phyloP scores from a whole-genome alignment of 2,329 filamentous ascomycete genomes.

The Aplosporella prunicola region DNA sequence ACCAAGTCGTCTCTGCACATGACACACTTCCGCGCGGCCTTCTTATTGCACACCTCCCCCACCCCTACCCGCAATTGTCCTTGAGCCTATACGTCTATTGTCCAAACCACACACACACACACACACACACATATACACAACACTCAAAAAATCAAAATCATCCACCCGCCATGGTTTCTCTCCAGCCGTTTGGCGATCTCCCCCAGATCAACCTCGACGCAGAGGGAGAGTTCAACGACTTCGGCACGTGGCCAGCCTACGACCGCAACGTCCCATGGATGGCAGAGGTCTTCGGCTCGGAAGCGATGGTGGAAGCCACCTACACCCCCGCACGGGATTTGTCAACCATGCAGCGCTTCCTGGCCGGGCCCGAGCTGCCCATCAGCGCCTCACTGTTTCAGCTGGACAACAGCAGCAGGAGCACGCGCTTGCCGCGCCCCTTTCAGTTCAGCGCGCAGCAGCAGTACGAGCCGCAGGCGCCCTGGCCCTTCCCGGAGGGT shows the following conservation, averaged over 20 bases:
- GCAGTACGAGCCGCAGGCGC: constrained; percentile 15
- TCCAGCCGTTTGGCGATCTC: constrained; percentile 12
- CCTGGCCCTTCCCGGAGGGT: constrained; percentile 17
- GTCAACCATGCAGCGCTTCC: constrained; percentile 26
- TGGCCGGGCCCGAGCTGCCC: constrained; percentile 20
- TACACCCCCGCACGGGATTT: constrained; percentile 15
- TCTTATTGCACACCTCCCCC: not conserved
- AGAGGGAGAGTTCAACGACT: constrained; percentile 8
- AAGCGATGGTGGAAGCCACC: constrained; percentile 15
- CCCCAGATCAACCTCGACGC: constrained; percentile 19
- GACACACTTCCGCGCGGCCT: no score
- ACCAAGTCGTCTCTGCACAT: no score
- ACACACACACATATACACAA: no score
- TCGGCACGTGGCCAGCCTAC: constrained; percentile 10
- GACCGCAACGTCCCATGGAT: constrained; percentile 10
- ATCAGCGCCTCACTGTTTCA: constrained; percentile 24
- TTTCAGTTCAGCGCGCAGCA: constrained; percentile 11
- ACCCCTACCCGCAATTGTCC: not conserved
- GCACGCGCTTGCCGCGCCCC: constrained; percentile 13
- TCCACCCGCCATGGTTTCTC: constrained; percentile 7
- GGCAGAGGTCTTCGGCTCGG: constrained; percentile 16
- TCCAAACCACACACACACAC: not conserved
- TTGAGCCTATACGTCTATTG: not conserved
- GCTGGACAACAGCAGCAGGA: constrained; percentile 17
- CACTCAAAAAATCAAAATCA: no score